phyloP scores from a whole-genome alignment of 257 asterid genomes.

The Euphrasia confusa region DNA sequence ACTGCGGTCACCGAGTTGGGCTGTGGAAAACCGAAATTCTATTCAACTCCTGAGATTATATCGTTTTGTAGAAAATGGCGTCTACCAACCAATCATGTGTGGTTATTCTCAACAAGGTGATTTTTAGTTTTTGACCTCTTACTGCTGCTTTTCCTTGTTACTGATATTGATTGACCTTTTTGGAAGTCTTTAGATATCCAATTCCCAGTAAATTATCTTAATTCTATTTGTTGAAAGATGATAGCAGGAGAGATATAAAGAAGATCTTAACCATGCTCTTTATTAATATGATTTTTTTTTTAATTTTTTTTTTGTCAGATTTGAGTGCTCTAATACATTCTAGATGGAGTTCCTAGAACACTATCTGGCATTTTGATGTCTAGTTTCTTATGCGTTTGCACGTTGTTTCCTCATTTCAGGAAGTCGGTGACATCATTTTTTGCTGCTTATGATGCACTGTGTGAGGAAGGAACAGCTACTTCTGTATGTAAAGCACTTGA shows the following conservation, averaged over 20 bases:
- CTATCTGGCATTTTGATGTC: too few relatives aligned
- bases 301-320: too few relatives aligned
- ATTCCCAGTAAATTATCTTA: slow-evolving; percentile 2
- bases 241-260: background rate
- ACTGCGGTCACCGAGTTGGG: slow-evolving; percentile 96
- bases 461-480: slow-evolving; percentile 98
- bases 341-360: too few relatives aligned
- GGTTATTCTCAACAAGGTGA: slow-evolving; percentile 96
- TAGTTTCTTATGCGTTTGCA: slow-evolving; percentile 14
- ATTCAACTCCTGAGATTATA: slow-evolving; percentile 83
- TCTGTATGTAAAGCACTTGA: slow-evolving; percentile 82
- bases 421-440: slow-evolving; percentile 89
- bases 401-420: slow-evolving; percentile 40
- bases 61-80: slow-evolving; percentile 93
- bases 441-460: slow-evolving; percentile 86
- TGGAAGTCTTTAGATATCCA: background rate
- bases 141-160: background rate
- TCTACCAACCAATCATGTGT: slow-evolving; percentile 86
- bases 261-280: background rate
- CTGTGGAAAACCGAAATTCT: slow-evolving; percentile 84
- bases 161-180: background rate
- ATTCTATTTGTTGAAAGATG: background rate
- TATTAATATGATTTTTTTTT: too few relatives aligned
- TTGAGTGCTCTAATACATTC: too few relatives aligned
- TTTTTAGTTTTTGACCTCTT: slow-evolving; percentile 19